Base-by-base conservation (phyloP, 148 eudicot genomes). In the Agrostemma githago region DNA sequence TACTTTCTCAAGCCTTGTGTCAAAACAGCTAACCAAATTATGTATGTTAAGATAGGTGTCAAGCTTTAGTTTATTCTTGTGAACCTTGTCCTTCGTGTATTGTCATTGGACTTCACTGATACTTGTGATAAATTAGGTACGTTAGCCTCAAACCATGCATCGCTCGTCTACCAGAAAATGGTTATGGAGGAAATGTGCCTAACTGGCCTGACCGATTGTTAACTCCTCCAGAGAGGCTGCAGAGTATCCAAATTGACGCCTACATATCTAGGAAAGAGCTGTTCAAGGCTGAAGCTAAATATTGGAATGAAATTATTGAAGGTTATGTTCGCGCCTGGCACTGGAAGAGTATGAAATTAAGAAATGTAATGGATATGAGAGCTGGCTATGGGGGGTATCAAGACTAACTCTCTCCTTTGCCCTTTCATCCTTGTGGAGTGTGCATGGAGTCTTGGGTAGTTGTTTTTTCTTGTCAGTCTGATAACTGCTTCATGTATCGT, bases 341-440 rank as follows among this genome's bases (percentile, higher is more conserved):
- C 59, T 90, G 96, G 97, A 88, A 84, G 61, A 81, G 68, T 9
- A 72, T 79, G 73, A 84, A 76, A 66, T 77, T 88, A 37, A 86
- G 99, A 79, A 95, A 95, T 79, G 96, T 95, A 56, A 70, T 95
- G 82, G 99, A 95, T 82, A 95, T 95, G 99, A 95, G 92, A 85
- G 92, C 99, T 21, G 92, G 91, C 75, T 95, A 85, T 83, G 99
- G 99, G 79, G 99, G 99, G 99, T 95, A 86, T 72, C 15, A 39
- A 66, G 40, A 38, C 77, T 71, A 8, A 72, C 39, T 76, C 56
- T 48, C 21, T 39, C 34, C 34, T 54, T 70, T 51, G 57, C 42
- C 42, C 66, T 70, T 20, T 41, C 71, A 46, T 78, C 40, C 10
- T 59, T 69, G 16, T 39, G 72, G 65, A 56, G 26, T 20, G 12